These are phyloP conservation scores for Gracilaria domingensis DNA, from an alignment of 23 red algal genomes.

Conservation along the genomic window DNA sequence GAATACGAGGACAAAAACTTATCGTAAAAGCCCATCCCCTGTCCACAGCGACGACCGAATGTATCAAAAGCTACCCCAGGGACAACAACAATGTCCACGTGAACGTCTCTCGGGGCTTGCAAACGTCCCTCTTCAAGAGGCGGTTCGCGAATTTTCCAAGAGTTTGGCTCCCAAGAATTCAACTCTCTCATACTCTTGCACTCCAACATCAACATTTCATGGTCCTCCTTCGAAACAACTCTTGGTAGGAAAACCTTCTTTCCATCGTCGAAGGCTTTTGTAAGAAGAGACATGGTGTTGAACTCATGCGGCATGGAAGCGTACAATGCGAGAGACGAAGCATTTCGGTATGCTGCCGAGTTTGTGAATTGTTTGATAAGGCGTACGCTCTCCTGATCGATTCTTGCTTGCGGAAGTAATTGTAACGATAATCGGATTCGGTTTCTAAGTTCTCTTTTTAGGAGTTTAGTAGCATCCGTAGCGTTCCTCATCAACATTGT, in stretches of 20 bases:
- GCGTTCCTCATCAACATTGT: neutral
- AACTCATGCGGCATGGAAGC: slow-evolving; percentile 70
- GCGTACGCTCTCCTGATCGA: slow-evolving; percentile 27
- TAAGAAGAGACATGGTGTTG: slow-evolving; percentile 47
- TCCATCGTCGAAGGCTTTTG: slow-evolving; percentile 4
- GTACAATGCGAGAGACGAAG: slow-evolving; percentile 59
- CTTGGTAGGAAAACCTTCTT: slow-evolving; percentile 74
- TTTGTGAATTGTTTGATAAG: neutral
- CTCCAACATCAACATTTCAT: slow-evolving; percentile 41
- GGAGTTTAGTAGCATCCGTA: slow-evolving; percentile 33
- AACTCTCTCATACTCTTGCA: slow-evolving; percentile 51
- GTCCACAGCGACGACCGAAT: slow-evolving; percentile 83
- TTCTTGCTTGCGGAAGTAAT: slow-evolving; percentile 2
- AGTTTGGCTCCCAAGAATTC: slow-evolving; percentile 55
- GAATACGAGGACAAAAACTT: slow-evolving; percentile 58
- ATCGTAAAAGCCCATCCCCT: slow-evolving; percentile 96
- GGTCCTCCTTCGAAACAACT: slow-evolving; percentile 39
- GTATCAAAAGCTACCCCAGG: slow-evolving; percentile 95
- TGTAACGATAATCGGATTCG: slow-evolving; percentile 46
- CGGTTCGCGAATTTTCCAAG: slow-evolving; percentile 83
- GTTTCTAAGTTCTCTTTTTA: slow-evolving; percentile 66
- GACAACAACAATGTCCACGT: slow-evolving; percentile 89
- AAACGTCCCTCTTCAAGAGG: slow-evolving; percentile 52
- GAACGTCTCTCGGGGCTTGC: slow-evolving; percentile 44
- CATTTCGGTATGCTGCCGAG: slow-evolving; percentile 25